Base-by-base conservation (phyloP, 768 basidiomycete species). In the Gymnopilus dilepis region DNA sequence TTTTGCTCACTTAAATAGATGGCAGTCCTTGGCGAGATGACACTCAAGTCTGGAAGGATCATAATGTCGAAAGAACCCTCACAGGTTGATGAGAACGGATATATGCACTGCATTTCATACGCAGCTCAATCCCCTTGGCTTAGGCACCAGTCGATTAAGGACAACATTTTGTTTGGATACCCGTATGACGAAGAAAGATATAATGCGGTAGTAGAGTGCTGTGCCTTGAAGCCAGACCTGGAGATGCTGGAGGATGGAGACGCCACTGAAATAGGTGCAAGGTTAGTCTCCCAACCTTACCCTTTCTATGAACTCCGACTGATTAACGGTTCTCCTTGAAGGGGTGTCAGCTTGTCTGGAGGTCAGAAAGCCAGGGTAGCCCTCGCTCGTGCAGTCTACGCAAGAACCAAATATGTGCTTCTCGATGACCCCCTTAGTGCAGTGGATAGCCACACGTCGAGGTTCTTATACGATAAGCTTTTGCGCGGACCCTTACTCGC, bases 351-450 rank as follows among this genome's bases (percentile, higher is more conserved):
- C 72, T 74, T 93, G 63, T 90, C 88, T 33, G 92, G 92, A 30
- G 92, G 92, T 6, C 92, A 94, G 75, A 94, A 94, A 72, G 89
- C 91, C 47, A 88, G 90, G 63, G 90, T 94, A 15, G 92, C 92
- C 0, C 81, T 95, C 9, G 93, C 92, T 11, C 85, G 93, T 13
- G 92, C 93, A 0, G 87, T 92, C 0, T 95, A 94, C 72, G 87
- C 89, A 24, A 77, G 81, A 15, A 87, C 86, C 24, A 84, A 82
- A 72, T 88, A 83, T 62, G 85, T 93, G 0, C 77, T 94, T n/a
- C 73, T 94, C 42, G 91, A 94, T 65, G 92, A 94, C 67, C 90
- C 91, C 4, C 74, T 94, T 34, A 92, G 91, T 64, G 92, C 92
- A 2, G 91, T 94, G 48, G 91, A 76, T 63, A 76, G 75, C 48